phyloP scores from a whole-genome alignment of 2,329 filamentous ascomycete species.

The Xylariaceae sp. region DNA sequence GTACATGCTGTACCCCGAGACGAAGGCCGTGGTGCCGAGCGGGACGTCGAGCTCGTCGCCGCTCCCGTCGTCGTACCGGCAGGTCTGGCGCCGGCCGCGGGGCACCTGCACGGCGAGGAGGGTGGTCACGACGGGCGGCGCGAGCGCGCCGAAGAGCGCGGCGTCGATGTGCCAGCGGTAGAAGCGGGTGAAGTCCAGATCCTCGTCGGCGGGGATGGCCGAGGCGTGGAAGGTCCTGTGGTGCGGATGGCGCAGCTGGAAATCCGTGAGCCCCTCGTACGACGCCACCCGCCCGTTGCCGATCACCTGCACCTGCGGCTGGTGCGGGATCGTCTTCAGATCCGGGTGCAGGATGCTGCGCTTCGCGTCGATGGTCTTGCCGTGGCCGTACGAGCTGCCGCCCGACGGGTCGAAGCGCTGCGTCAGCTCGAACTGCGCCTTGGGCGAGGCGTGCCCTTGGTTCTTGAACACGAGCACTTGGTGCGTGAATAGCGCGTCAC shows the following conservation, averaged over 20 bases:
- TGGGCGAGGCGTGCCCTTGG: conserved; percentile 67
- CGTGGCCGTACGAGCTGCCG: conserved; percentile 72
- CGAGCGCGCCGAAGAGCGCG: conserved; percentile 70
- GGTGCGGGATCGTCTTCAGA: conserved; percentile 79
- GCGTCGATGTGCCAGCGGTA: conserved; percentile 85
- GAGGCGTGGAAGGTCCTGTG: conserved; percentile 78
- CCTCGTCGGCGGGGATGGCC: conserved; percentile 60
- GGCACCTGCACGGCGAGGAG: conserved; percentile 78
- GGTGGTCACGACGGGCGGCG: conserved; percentile 75
- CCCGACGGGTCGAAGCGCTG: conserved; percentile 71
- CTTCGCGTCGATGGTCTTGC: conserved; percentile 71
- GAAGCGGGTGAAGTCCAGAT: conserved; percentile 60
- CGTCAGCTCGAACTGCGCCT: conserved; percentile 76
- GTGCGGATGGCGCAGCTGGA: conserved; percentile 75
- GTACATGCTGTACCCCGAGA: conserved; percentile 73
- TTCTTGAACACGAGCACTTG: conserved; percentile 75
- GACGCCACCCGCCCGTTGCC: conserved; percentile 73
- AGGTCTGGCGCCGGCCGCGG: conserved; percentile 66
- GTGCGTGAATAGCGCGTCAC: conserved; percentile 68
- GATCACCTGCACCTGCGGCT: conserved; percentile 81
- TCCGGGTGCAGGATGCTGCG: conserved; percentile 76
- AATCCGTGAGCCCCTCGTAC: conserved; percentile 73
- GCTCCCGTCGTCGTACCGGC: conserved; percentile 76
- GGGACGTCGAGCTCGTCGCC: conserved; percentile 70
- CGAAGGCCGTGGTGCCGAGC: conserved; percentile 78